Evolutionary conservation across 202 grass and related monocot genomes (phyloP).

Genomic region (Alloteropsis angusta): DNA sequence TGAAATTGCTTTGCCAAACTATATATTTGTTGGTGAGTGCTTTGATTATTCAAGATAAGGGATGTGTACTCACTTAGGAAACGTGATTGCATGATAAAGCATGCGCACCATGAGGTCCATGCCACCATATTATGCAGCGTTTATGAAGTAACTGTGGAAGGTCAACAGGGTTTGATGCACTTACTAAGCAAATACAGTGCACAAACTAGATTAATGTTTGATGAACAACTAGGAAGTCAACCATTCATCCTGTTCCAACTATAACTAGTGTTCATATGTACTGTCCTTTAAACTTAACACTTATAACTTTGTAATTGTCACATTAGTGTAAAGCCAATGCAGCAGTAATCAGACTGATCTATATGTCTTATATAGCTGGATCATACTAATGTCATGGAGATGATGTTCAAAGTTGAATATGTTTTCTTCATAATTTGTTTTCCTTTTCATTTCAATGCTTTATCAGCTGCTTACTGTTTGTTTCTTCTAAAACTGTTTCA

Average conservation of each 20-base stretch:
- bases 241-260: background rate
- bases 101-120: background rate
- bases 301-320: background rate
- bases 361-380: background rate
- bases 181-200: background rate
- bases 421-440: background rate
- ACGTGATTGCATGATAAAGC: background rate
- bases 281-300: background rate
- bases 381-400: background rate
- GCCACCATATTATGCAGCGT: background rate
- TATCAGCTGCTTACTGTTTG: background rate
- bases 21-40: background rate
- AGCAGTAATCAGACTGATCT: background rate
- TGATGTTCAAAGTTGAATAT: background rate
- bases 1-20: conserved; percentile 17
- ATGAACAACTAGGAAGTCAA: background rate
- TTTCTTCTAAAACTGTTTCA: background rate
- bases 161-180: background rate
- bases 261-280: background rate
- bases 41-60: conserved; percentile 13
- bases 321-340: background rate
- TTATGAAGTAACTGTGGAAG: background rate
- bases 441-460: background rate
- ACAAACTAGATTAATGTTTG: background rate
- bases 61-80: background rate